Evolutionary conservation across 2,329 filamentous ascomycete species (phyloP).

Genomic region (Aspergillus caelatus): DNA sequence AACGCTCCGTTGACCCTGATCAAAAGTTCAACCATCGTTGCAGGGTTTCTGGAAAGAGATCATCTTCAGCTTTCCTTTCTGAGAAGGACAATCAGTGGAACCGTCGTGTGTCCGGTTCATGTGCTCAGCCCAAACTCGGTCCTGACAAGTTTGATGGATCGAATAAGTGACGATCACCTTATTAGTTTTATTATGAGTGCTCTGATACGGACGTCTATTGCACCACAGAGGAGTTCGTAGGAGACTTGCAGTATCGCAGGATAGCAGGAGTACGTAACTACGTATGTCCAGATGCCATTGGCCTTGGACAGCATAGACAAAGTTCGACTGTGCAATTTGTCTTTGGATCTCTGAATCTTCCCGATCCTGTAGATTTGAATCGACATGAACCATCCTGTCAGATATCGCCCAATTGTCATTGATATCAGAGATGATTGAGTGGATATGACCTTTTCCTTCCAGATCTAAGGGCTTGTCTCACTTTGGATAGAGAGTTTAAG

Average conservation of each 20-base stretch:
- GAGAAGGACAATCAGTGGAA: conserved; percentile 34
- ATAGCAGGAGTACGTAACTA: not conserved
- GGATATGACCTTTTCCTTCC: not conserved
- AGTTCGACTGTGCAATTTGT: not conserved
- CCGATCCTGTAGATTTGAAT: not conserved
- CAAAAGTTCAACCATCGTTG: conserved; percentile 9
- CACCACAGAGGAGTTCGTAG: not conserved
- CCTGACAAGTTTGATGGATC: conserved; percentile 16
- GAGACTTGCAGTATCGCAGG: not conserved
- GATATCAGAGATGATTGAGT: not conserved
- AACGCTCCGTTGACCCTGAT: conserved; percentile 12
- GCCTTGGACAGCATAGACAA: not conserved
- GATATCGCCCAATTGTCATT: not conserved
- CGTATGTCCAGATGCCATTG: not conserved
- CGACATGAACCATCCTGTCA: not conserved
- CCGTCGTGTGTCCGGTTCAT: conserved; percentile 17
- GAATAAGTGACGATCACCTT: conserved; percentile 14
- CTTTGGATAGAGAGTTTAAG: not conserved
- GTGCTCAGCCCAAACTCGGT: conserved; percentile 9
- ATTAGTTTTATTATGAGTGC: not conserved
- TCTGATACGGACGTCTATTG: not conserved
- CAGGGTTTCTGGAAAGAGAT: conserved; percentile 25
- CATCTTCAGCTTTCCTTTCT: conserved; percentile 23
- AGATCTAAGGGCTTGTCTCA: not conserved
- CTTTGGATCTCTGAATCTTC: not conserved